These are phyloP conservation scores for Naganishia randhawae DNA, from an alignment of 768 basidiomycete species.

Conservation along the genomic window DNA sequence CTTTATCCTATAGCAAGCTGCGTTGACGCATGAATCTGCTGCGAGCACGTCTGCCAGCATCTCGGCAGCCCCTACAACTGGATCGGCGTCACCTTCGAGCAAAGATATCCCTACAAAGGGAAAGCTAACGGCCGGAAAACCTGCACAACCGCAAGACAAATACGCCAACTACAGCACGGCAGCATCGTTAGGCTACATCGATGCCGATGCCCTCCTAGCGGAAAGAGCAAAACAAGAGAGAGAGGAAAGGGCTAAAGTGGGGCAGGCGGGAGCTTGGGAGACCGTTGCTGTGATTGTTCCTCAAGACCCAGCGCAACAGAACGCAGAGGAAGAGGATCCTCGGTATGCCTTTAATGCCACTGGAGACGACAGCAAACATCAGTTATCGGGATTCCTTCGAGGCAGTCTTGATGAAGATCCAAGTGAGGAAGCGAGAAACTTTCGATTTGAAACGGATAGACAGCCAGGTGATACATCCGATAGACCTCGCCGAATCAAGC, in stretches of 20 bases:
- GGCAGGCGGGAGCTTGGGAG: slow-evolving; percentile 74
- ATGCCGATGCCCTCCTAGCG: slow-evolving; percentile 60
- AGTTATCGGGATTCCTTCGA: slow-evolving; percentile 22
- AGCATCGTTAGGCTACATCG: slow-evolving; percentile 71
- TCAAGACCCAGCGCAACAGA: slow-evolving; percentile 37
- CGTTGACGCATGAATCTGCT: slow-evolving; percentile 37
- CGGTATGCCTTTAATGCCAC: background rate
- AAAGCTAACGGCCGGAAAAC: slow-evolving; percentile 54
- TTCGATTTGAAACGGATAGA: slow-evolving; percentile 56
- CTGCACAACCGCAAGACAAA: slow-evolving; percentile 47
- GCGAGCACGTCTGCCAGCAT: slow-evolving; percentile 35
- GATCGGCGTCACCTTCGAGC: slow-evolving; percentile 32
- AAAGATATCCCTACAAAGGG: slow-evolving; percentile 42
- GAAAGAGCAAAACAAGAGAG: slow-evolving; percentile 24
- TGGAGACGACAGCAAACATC: slow-evolving; percentile 7
- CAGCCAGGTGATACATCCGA: slow-evolving; percentile 28
- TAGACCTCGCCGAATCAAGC: slow-evolving; percentile 55
- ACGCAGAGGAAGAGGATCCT: slow-evolving; percentile 4
- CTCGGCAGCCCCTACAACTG: slow-evolving; percentile 50
- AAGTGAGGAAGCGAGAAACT: slow-evolving; percentile 45
- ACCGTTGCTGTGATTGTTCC: slow-evolving; percentile 54
- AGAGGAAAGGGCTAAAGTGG: slow-evolving; percentile 58
- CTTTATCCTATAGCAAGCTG: slow-evolving; percentile 28
- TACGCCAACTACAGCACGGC: slow-evolving; percentile 82
- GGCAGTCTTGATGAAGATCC: slow-evolving; percentile 33